Conservation (phyloP, 805 yeast species). For the Yarrowia sp. region DNA sequence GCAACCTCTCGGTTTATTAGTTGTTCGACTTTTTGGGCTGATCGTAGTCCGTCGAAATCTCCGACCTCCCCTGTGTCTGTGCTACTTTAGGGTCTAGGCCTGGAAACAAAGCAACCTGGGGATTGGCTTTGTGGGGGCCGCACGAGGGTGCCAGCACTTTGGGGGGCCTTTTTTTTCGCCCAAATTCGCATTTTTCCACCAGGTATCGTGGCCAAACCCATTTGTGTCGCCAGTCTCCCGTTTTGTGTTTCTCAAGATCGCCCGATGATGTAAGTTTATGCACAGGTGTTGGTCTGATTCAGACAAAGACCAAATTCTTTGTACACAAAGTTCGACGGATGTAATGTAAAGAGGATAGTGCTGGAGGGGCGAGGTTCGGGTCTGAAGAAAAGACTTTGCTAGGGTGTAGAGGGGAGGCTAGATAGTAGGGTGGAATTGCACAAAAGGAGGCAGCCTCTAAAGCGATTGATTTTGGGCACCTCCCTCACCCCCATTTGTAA, state of each 20-base stretch:
- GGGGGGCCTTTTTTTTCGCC: too few species aligned
- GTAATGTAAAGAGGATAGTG: slow-evolving; percentile 24
- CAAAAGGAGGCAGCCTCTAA: too few species aligned
- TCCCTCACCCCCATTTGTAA: neutral
- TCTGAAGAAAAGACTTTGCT: too few species aligned
- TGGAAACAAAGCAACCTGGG: neutral
- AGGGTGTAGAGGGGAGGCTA: too few species aligned
- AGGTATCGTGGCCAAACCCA: too few species aligned
- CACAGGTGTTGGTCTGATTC: slow-evolving; percentile 16
- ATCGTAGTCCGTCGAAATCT: neutral
- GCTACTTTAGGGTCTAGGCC: slow-evolving; percentile 6
- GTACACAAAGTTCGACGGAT: slow-evolving; percentile 23
- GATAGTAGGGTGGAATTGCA: too few species aligned
- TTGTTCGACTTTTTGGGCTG: neutral
- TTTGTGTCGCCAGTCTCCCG: neutral
- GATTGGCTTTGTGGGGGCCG: too few species aligned
- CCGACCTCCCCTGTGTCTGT: neutral
- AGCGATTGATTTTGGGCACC: too few species aligned
- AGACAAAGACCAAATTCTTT: slow-evolving; percentile 23
- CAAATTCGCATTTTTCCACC: too few species aligned
- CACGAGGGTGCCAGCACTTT: too few species aligned
- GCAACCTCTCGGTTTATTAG: neutral
- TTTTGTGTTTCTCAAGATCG: slow-evolving; percentile 19
- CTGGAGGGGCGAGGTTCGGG: slow-evolving; percentile 19
- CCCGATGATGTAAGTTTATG: slow-evolving; percentile 37